These are phyloP conservation scores for Boehmeria nivea DNA, from an alignment of 306 rosid genomes.

Conservation along the genomic window DNA sequence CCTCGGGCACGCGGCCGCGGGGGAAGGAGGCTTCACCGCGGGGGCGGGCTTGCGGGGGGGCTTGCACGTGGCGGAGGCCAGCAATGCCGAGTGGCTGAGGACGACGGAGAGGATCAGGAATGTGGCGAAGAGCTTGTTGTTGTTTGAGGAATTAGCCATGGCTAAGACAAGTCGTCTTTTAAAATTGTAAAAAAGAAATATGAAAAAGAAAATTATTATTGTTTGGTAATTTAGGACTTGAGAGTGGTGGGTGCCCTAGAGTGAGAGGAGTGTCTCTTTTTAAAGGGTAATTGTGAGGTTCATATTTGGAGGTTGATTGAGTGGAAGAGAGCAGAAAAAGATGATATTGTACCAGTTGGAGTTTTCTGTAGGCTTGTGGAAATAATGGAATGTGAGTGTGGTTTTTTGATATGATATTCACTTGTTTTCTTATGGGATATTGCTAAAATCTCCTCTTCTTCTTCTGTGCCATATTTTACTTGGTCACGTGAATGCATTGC, in stretches of 20 bases:
- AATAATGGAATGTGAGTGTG: neutral
- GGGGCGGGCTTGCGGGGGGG: constrained; percentile 15
- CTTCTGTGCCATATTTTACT: neutral
- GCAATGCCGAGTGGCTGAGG: constrained; percentile 40
- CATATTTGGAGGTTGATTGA: constrained; percentile 27
- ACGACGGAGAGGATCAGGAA: constrained; percentile 45
- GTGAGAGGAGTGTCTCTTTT: constrained; percentile 21
- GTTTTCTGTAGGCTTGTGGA: constrained; percentile 36
- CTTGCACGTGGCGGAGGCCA: constrained; percentile 27
- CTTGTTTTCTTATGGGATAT: neutral
- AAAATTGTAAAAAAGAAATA: neutral
- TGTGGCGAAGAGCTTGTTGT: constrained; percentile 38
- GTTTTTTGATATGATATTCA: neutral
- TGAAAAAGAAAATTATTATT: neutral
- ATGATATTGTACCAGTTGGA: constrained; percentile 41
- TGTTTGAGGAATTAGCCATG: no score
- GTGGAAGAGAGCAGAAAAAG: constrained; percentile 40
- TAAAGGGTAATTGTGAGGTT: constrained; percentile 45
- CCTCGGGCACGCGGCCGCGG: constrained; percentile 41
- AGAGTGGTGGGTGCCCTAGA: constrained; percentile 6
- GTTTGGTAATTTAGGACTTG: neutral
- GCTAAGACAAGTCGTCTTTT: neutral
- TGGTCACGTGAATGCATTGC: neutral
- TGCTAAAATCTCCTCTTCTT: neutral
- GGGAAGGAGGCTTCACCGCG: neutral